Percentiles rank a stretch among this genome's conserved stretches.
Conservation (phyloP, 2,329 filamentous ascomycete species). For the Talaromyces sp. region DNA sequence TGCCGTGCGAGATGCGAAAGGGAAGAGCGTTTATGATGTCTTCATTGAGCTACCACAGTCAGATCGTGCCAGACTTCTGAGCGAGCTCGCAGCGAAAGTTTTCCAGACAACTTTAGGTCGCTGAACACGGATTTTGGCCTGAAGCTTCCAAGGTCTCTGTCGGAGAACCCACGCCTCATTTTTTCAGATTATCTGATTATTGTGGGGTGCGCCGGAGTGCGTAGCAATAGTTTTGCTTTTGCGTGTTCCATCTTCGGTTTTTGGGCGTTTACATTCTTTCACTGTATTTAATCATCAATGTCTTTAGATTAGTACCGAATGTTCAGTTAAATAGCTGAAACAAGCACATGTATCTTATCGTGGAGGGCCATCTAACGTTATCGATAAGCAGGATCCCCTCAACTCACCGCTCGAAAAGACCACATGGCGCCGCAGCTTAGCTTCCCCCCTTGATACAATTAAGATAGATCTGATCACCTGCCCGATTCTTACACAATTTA, state of each 20-base stretch:
- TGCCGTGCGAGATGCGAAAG: conserved; percentile 79
- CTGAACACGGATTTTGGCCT: neutral
- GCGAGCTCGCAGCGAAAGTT: conserved; percentile 79
- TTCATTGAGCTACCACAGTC: conserved; percentile 80
- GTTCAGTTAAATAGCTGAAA: neutral
- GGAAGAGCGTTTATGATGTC: conserved; percentile 91
- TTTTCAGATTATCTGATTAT: neutral
- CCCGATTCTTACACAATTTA: no score
- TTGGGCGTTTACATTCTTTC: neutral
- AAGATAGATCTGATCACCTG: no score
- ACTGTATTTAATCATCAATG: neutral
- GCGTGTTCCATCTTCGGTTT: neutral
- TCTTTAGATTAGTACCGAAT: neutral
- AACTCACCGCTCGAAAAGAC: conserved; percentile 11
- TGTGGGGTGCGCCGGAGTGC: neutral
- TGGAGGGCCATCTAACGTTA: conserved; percentile 21
- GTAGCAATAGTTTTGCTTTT: neutral
- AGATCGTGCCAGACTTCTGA: conserved; percentile 75
- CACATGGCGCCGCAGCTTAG: neutral
- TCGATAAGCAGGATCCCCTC: conserved; percentile 26
- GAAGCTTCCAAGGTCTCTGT: neutral
- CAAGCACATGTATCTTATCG: neutral
- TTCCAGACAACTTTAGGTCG: conserved; percentile 50
- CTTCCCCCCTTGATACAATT: conserved; percentile 14
- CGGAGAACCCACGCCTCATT: neutral